Conservation (phyloP, 1,139 yeast species). For the Sugiyamaella japonica region DNA sequence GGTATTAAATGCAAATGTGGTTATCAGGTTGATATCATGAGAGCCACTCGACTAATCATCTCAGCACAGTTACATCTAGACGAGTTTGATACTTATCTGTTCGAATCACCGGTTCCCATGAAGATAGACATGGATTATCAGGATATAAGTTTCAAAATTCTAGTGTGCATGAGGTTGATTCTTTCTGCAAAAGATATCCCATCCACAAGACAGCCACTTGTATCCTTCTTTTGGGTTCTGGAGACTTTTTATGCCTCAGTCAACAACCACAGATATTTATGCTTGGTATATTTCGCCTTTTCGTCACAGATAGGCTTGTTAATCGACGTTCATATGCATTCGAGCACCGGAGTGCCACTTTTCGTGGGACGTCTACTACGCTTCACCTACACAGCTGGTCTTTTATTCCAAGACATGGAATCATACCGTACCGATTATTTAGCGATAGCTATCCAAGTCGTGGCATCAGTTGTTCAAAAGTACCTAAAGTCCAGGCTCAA, state of each 20-base stretch:
- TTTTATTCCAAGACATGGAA: not conserved
- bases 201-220: constrained; percentile 6
- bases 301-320: not conserved
- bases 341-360: constrained; percentile 1
- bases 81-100: not conserved
- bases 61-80: not conserved
- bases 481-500: not conserved
- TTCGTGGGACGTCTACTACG: not conserved
- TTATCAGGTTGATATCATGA: not conserved
- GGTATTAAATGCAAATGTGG: constrained; percentile 9
- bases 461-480: not conserved
- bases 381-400: not conserved
- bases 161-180: constrained; percentile 1
- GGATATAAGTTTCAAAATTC: not conserved
- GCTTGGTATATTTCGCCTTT: constrained; percentile 2
- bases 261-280: not conserved
- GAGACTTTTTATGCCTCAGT: not conserved
- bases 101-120: not conserved
- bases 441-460: not conserved
- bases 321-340: constrained; percentile 8
- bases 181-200: constrained; percentile 11
- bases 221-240: constrained; percentile 3
- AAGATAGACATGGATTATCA: not conserved
- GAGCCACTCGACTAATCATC: not conserved
- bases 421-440: not conserved